Conservation (phyloP, 2,329 filamentous ascomycete genomes). For the Fusarium papillatum region DNA sequence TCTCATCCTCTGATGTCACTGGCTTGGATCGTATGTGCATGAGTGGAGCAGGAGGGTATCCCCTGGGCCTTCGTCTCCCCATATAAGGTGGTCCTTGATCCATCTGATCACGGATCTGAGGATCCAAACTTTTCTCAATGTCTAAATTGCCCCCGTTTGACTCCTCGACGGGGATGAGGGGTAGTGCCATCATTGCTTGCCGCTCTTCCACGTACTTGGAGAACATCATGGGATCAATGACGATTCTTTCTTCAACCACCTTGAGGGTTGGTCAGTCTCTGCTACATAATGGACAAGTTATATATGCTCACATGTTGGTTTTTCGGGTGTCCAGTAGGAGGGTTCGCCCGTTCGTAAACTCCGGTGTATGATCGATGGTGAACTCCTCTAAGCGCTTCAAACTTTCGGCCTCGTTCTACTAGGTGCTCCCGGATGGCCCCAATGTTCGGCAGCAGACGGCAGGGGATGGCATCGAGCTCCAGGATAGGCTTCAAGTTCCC, state of each 20-base stretch:
- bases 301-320: background rate
- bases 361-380: constrained; percentile 10
- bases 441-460: background rate
- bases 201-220: background rate
- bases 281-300: background rate
- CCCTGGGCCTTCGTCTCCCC: too few relatives aligned
- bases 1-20: background rate
- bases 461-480: background rate
- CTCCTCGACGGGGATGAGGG: background rate
- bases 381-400: constrained; percentile 5
- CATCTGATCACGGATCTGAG: background rate
- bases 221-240: constrained; percentile 1
- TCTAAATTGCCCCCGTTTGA: background rate
- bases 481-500: constrained; percentile 4
- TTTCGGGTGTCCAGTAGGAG: background rate
- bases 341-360: background rate
- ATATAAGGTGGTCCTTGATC: too few relatives aligned
- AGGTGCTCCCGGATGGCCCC: background rate
- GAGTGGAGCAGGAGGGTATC: too few relatives aligned
- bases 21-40: background rate
- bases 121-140: background rate
- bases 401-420: background rate
- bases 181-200: background rate
- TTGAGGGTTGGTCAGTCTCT: background rate
- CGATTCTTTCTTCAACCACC: constrained; percentile 3